A percentile compares a stretch with the other conserved stretches of the same genome.
phyloP scores from a whole-genome alignment of 2,329 filamentous ascomycete species.

The Colletotrichum sidae region DNA sequence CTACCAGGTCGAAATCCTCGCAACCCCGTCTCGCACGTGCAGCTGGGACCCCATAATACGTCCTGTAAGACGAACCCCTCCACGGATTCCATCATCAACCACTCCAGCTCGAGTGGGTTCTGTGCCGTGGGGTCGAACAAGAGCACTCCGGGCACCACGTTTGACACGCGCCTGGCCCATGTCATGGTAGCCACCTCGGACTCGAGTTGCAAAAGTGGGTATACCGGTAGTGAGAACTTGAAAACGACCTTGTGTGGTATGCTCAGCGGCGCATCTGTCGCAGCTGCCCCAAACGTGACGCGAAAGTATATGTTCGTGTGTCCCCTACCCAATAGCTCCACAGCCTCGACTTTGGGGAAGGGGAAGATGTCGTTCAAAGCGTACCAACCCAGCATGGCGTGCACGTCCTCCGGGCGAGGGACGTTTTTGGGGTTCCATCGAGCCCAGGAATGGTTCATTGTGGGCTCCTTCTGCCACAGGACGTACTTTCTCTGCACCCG shows the following conservation, averaged over 20 bases:
- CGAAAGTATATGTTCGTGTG: conserved; percentile 7
- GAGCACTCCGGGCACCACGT: conserved; percentile 15
- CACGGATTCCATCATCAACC: conserved; percentile 33
- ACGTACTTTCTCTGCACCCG: too few species aligned
- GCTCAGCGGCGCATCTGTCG: not conserved
- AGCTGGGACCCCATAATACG: not conserved
- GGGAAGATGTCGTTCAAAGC: not conserved
- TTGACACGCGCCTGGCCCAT: not conserved
- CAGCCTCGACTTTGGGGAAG: not conserved
- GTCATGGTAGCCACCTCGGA: conserved; percentile 38
- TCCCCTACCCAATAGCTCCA: conserved; percentile 9
- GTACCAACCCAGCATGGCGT: not conserved
- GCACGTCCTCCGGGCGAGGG: not conserved
- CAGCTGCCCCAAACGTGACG: conserved; percentile 10
- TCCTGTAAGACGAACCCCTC: conserved; percentile 21
- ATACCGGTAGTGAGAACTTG: conserved; percentile 28
- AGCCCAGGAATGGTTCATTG: not conserved
- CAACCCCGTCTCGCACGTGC: conserved; percentile 15
- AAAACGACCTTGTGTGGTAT: conserved; percentile 24
- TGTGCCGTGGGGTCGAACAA: conserved; percentile 34
- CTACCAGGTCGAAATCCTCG: conserved; percentile 5
- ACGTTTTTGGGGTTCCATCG: not conserved
- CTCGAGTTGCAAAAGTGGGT: conserved; percentile 29
- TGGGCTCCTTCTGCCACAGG: too few species aligned
- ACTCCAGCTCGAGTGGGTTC: conserved; percentile 35